Conservation (phyloP, 768 basidiomycete genomes). For the Termitomyces sp. region DNA sequence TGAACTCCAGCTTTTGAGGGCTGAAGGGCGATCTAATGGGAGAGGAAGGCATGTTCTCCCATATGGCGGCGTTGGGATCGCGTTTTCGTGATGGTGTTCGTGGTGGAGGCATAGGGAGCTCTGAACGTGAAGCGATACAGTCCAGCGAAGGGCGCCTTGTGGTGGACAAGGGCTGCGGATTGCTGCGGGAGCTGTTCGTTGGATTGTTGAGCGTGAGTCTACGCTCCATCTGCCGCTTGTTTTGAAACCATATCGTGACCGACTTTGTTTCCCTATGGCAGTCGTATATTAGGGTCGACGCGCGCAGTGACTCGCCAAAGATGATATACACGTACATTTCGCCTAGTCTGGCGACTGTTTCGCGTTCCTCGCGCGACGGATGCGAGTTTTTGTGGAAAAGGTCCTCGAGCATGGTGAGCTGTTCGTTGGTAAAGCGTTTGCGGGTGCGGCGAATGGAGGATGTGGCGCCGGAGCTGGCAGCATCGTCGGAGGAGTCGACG, state of each 20-base stretch:
- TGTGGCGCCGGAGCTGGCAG: conserved; percentile 27
- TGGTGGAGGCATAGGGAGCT: conserved; percentile 36
- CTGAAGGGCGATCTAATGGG: conserved; percentile 52
- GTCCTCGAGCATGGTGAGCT: conserved; percentile 69
- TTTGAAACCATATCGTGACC: conserved; percentile 83
- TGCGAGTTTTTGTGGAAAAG: conserved; percentile 70
- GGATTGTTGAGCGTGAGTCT: conserved; percentile 43
- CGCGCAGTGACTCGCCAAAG: conserved; percentile 1
- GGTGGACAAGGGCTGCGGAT: conserved; percentile 18
- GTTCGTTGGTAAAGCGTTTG: conserved; percentile 62
- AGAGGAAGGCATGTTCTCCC: conserved; percentile 60
- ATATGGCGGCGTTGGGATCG: conserved; percentile 33
- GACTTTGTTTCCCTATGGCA: conserved; percentile 55
- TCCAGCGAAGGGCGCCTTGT: conserved; percentile 48
- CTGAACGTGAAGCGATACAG: conserved; percentile 50
- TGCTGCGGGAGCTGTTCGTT: conserved; percentile 18
- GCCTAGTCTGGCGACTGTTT: conserved; percentile 52
- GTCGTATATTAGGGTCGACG: conserved; percentile 7
- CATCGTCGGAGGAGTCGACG: conserved; percentile 45
- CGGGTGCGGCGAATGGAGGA: conserved; percentile 50
- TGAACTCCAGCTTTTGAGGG: conserved; percentile 42
- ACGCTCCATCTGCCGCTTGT: conserved; percentile 69
- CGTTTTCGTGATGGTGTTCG: conserved; percentile 35
- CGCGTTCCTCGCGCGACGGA: conserved; percentile 71
- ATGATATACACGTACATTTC: conserved; percentile 49